A percentile compares a stretch with the other conserved stretches of the same genome.
These are phyloP conservation scores for Penicillium palitans DNA, from an alignment of 2,329 filamentous ascomycete genomes.

Conservation along the genomic window DNA sequence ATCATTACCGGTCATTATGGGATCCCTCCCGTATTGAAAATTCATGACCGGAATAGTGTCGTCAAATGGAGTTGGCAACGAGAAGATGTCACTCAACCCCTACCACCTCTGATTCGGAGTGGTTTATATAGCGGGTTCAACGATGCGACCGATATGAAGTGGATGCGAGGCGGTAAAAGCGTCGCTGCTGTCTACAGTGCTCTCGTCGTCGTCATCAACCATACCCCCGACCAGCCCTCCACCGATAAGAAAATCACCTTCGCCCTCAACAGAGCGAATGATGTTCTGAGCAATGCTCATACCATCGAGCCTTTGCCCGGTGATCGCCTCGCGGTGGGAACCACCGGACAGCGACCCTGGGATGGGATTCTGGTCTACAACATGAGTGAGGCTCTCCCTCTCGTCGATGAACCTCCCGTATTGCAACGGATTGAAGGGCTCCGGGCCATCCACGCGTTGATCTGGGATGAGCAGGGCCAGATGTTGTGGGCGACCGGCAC, in stretches of 20 bases:
- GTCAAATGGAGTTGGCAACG: conserved; percentile 22
- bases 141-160: conserved; percentile 30
- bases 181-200: conserved; percentile 26
- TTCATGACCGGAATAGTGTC: conserved; percentile 16
- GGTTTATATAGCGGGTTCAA: conserved; percentile 24
- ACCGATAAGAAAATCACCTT: conserved; percentile 29
- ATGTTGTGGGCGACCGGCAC: conserved; percentile 28
- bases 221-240: conserved; percentile 23
- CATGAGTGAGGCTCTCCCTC: conserved; percentile 18
- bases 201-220: conserved; percentile 26
- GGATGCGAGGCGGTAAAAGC: conserved; percentile 23
- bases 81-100: conserved; percentile 20
- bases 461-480: conserved; percentile 28
- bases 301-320: conserved; percentile 24
- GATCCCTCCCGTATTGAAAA: conserved; percentile 15
- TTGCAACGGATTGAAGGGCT: conserved; percentile 28
- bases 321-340: conserved; percentile 23
- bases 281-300: conserved; percentile 25
- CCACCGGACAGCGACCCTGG: conserved; percentile 26
- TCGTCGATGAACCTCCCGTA: conserved; percentile 23
- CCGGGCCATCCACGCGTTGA: conserved; percentile 27
- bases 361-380: conserved; percentile 30
- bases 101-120: conserved; percentile 16
- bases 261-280: conserved; percentile 23
- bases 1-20: conserved; percentile 23